These are phyloP conservation scores for Trypanosoma melophagium DNA, from an alignment of 208 protist genomes.

Conservation along the genomic window DNA sequence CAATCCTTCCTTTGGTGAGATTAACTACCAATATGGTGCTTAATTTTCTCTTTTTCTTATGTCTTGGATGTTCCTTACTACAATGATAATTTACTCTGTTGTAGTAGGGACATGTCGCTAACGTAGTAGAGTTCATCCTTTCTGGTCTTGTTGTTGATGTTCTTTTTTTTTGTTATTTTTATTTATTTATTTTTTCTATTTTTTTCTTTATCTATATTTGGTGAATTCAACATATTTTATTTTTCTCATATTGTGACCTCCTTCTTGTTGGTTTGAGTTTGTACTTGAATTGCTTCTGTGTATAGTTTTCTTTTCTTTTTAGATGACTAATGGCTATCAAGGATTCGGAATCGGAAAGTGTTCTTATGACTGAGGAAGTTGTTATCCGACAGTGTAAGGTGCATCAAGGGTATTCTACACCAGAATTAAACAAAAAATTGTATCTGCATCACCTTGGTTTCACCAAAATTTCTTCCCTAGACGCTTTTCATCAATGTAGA, in stretches of 20 bases:
- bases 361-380: conserved; percentile 55
- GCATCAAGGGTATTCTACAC: conserved; percentile 77
- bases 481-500: conserved; percentile 73
- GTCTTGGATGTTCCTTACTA: conserved; percentile 4
- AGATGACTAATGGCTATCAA: conserved; percentile 2
- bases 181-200: not conserved
- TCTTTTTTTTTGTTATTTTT: no score
- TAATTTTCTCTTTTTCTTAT: conserved; percentile 16
- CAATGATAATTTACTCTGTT: conserved; percentile 3
- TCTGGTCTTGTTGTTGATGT: no score
- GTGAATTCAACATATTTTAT: not conserved
- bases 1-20: conserved; percentile 9
- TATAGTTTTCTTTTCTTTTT: not conserved
- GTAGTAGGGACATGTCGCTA: not conserved
- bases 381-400: conserved; percentile 65
- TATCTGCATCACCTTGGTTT: conserved; percentile 93
- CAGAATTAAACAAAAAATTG: conserved; percentile 92
- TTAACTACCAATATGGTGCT: conserved; percentile 14
- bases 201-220: no score
- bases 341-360: not conserved
- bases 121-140: no score
- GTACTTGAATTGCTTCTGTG: no score
- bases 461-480: conserved; percentile 56
- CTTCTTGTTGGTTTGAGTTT: no score
- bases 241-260: not conserved